Conservation (phyloP, 1,284 basidiomycete genomes). For the Ceratobasidium sp. region DNA sequence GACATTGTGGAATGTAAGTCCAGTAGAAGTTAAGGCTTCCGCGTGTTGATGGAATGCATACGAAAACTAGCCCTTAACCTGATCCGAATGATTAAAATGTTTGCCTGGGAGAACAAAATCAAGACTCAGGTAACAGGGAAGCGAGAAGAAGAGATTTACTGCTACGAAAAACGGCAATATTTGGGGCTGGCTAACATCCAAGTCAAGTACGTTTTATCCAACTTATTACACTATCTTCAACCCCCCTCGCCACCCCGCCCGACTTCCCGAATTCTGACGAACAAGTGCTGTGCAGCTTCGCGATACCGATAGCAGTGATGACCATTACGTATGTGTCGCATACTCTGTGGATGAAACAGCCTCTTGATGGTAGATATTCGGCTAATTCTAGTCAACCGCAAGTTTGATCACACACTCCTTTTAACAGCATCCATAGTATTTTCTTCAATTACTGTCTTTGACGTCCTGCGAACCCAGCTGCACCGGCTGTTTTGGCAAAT, state of each 20-base stretch:
- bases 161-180: constrained; percentile 59
- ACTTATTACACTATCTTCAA: too few relatives aligned
- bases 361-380: constrained; percentile 14
- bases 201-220: constrained; percentile 57
- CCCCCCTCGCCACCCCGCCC: too few relatives aligned
- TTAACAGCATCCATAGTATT: constrained; percentile 55
- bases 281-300: too few relatives aligned
- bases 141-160: constrained; percentile 66
- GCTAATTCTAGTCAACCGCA: too few relatives aligned
- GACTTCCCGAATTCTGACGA: too few relatives aligned
- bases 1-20: constrained; percentile 61
- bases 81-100: constrained; percentile 74
- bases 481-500: constrained; percentile 22
- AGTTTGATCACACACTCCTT: too few relatives aligned
- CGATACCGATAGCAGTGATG: constrained; percentile 74
- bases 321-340: constrained; percentile 66
- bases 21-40: constrained; percentile 14
- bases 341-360: constrained; percentile 32
- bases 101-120: constrained; percentile 72
- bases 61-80: constrained; percentile 59
- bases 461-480: constrained; percentile 48
- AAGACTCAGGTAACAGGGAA: constrained; percentile 63
- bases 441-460: constrained; percentile 61
- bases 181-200: constrained; percentile 57
- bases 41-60: neutral